Percentiles rank a stretch among this genome's conserved stretches.
Evolutionary conservation across 495 filamentous ascomycete genomes (phyloP).

Genomic region (Xylona heveae): DNA sequence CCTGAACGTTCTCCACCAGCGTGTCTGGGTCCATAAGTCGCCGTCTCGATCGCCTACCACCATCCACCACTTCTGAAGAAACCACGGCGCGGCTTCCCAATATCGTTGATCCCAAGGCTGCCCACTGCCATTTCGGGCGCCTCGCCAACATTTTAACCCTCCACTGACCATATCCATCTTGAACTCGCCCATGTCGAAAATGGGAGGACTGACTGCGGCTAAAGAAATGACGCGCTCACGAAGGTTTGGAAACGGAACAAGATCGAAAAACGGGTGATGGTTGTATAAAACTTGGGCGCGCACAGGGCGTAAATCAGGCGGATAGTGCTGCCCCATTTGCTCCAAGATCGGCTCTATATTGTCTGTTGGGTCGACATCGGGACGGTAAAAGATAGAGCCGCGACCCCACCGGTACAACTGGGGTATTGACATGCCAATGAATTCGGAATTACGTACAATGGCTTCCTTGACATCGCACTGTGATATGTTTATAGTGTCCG

Average conservation of each 20-base stretch:
- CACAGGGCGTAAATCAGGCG: background rate
- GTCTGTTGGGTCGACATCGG: no score
- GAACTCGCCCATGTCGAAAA: background rate
- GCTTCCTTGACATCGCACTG: no score
- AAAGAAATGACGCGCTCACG: background rate
- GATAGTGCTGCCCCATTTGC: no score
- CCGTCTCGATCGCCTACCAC: slow-evolving; percentile 8
- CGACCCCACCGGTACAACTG: no score
- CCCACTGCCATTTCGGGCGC: slow-evolving; percentile 4
- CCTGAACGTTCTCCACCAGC: no score
- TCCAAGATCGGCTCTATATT: no score
- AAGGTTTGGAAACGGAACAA: background rate
- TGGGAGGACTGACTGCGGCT: background rate
- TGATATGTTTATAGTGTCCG: no score
- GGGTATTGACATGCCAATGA: no score
- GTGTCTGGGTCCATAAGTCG: no score
- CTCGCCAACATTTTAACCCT: background rate
- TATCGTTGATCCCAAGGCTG: slow-evolving; percentile 17
- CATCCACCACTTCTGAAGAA: slow-evolving; percentile 15
- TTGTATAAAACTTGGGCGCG: background rate
- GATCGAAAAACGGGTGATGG: background rate
- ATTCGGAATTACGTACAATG: no score
- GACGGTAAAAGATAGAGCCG: no score
- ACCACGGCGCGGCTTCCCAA: slow-evolving; percentile 21
- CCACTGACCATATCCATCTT: background rate